A percentile compares a stretch with the other conserved stretches of the same genome.
Evolutionary conservation across 345 rosid species (phyloP).

Genomic region (Theobroma cacao): DNA sequence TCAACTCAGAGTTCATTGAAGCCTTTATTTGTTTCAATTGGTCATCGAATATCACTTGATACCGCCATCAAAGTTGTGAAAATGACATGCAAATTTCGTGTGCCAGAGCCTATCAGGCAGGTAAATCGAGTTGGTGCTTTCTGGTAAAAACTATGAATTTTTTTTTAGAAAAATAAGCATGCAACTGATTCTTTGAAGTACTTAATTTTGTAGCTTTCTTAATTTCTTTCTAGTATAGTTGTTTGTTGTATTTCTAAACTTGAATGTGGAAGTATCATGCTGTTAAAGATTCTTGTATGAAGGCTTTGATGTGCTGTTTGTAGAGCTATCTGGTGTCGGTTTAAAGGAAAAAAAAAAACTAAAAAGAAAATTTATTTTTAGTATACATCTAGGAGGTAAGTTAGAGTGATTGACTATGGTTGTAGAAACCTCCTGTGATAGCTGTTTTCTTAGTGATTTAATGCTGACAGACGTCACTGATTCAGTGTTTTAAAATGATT

Average conservation of each 20-base stretch:
- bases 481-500: background rate
- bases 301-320: background rate
- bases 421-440: background rate
- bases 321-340: background rate
- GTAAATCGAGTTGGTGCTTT: constrained; percentile 18
- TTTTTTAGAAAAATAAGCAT: background rate
- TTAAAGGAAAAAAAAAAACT: background rate
- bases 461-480: background rate
- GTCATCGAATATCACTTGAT: constrained; percentile 75
- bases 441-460: background rate
- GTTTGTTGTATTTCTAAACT: background rate
- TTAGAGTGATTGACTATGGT: background rate
- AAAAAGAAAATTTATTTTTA: background rate
- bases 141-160: background rate
- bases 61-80: constrained; percentile 57
- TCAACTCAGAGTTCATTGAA: constrained; percentile 50
- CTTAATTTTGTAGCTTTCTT: background rate
- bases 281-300: background rate
- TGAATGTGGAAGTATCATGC: background rate
- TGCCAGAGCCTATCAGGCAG: constrained; percentile 93
- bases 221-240: background rate
- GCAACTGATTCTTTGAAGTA: background rate
- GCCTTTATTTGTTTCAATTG: constrained; percentile 79
- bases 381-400: background rate
- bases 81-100: constrained; percentile 73